These are phyloP conservation scores for Abrus pulchellus DNA, from an alignment of 306 rosid genomes.

Conservation along the genomic window DNA sequence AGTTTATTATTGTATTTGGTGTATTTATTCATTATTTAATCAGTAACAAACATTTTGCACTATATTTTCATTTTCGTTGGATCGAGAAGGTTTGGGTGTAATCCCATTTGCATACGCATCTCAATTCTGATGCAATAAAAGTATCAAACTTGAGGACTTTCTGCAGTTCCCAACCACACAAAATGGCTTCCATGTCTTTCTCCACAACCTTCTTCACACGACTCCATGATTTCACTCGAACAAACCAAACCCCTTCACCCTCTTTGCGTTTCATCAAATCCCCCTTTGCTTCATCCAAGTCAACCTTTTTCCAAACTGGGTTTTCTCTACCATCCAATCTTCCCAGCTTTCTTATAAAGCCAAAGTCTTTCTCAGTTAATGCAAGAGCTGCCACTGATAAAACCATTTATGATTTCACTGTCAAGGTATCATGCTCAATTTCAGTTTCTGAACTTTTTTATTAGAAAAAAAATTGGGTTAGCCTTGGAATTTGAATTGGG, in stretches of 20 bases:
- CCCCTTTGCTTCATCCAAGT: conserved; percentile 70
- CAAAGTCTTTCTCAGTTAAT: conserved; percentile 60
- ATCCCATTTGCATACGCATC: not conserved
- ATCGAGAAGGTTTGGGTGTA: not conserved
- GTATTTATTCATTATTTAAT: too few relatives aligned
- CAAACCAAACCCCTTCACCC: conserved; percentile 39
- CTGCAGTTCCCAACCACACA: conserved; percentile 13
- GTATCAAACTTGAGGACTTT: not conserved
- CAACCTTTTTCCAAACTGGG: conserved; percentile 59
- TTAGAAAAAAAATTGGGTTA: conserved; percentile 7
- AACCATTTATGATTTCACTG: conserved; percentile 82
- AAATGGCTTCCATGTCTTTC: conserved; percentile 70
- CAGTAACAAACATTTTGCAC: not conserved
- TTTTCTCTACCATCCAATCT: conserved; percentile 53
- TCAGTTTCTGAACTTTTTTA: not conserved
- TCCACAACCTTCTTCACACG: conserved; percentile 60
- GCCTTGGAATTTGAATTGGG: conserved; percentile 33
- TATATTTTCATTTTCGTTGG: not conserved
- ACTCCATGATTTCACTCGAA: conserved; percentile 43
- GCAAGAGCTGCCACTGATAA: conserved; percentile 88
- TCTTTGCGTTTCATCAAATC: conserved; percentile 59
- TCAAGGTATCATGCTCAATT: conserved; percentile 65
- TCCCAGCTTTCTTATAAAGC: conserved; percentile 47
- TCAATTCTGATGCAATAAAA: not conserved
- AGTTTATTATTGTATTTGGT: too few relatives aligned